Evolutionary conservation across 305 asterid species (phyloP).

Genomic region (Fraxinus latifolia): DNA sequence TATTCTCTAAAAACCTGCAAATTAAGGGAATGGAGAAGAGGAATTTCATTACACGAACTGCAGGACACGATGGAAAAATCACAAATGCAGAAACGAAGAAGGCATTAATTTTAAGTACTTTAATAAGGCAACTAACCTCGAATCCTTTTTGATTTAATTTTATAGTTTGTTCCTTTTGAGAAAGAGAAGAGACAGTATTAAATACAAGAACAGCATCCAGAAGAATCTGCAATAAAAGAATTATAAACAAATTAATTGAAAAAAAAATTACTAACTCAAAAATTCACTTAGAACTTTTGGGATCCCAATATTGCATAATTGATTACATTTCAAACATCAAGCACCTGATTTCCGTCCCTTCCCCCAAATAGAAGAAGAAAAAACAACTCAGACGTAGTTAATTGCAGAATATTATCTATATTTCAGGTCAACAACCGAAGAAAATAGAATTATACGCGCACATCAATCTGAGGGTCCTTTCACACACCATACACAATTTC

Average conservation of each 20-base stretch:
- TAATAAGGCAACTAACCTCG: slow-evolving; percentile 47
- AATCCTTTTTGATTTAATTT: slow-evolving; percentile 70
- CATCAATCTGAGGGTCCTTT: not conserved
- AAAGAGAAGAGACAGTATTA: slow-evolving; percentile 58
- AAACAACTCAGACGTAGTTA: not conserved
- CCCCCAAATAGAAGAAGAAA: not conserved
- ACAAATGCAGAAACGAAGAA: not conserved
- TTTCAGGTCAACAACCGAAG: not conserved
- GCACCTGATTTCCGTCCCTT: not conserved
- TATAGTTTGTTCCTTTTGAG: slow-evolving; percentile 67
- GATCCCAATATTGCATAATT: not conserved
- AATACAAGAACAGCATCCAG: slow-evolving; percentile 64
- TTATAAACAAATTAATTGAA: not conserved
- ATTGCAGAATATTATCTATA: not conserved
- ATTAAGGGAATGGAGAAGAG: not conserved
- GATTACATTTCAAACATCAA: not conserved
- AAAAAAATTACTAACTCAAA: not conserved
- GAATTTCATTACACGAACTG: slow-evolving; percentile 9
- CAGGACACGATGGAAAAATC: not conserved
- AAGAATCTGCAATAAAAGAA: slow-evolving; percentile 55
- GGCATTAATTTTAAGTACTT: not conserved
- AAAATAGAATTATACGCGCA: not conserved
- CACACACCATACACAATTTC: not conserved
- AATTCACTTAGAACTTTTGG: not conserved
- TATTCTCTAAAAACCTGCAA: slow-evolving; percentile 75